These are phyloP conservation scores for Fusarium albidum DNA, from an alignment of 2,329 filamentous ascomycete genomes.

Conservation along the genomic window DNA sequence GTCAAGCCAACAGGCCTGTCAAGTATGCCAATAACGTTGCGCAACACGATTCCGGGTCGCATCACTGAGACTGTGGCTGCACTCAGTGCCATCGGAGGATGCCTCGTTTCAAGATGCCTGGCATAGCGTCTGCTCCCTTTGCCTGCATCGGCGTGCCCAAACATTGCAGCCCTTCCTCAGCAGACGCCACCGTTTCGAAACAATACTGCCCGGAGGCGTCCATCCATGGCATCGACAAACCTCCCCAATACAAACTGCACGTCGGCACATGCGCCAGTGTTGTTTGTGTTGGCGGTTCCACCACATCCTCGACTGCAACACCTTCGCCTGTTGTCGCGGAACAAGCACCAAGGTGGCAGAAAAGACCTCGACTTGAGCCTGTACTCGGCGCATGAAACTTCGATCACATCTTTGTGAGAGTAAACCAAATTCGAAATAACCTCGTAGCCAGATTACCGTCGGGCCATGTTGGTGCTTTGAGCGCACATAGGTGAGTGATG, in stretches of 20 bases:
- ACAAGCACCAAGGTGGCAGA: background rate
- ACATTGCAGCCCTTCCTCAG: background rate
- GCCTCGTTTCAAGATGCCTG: conserved; percentile 17
- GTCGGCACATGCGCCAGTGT: background rate
- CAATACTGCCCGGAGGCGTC: conserved; percentile 2
- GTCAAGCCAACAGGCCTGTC: conserved; percentile 31
- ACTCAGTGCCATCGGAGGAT: background rate
- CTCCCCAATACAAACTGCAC: background rate
- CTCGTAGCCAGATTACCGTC: background rate
- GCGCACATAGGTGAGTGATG: background rate
- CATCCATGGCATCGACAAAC: background rate
- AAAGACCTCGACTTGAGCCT: conserved; percentile 12
- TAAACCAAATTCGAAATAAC: background rate
- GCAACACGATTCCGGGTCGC: background rate
- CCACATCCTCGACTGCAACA: conserved; percentile 5
- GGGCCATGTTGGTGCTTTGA: too few species aligned
- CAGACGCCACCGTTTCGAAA: conserved; percentile 5
- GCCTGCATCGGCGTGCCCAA: background rate
- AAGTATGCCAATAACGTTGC: conserved; percentile 10
- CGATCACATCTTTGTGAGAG: background rate
- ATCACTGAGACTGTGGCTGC: conserved; percentile 1
- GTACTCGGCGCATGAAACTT: conserved; percentile 10
- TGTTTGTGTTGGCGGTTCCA: conserved; percentile 11
- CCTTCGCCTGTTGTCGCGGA: background rate
- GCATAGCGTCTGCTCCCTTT: conserved; percentile 13